phyloP scores from a whole-genome alignment of 169 alveolate genomes.

The Perkinsus chesapeaki region DNA sequence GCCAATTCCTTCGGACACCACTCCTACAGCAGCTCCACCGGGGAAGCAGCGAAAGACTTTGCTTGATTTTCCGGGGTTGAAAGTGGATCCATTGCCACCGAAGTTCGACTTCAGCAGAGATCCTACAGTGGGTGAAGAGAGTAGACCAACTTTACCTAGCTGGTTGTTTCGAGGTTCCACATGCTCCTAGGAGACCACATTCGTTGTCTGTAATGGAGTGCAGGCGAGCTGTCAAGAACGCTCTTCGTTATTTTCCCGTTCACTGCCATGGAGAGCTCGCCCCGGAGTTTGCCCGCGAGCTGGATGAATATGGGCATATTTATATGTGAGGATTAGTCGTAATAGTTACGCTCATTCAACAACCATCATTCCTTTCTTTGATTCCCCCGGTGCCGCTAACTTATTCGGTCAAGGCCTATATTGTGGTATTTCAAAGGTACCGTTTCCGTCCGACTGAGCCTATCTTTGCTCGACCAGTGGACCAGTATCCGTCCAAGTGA shows the following conservation, averaged over 20 bases:
- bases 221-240: slow-evolving; percentile 45
- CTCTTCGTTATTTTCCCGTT: slow-evolving; percentile 40
- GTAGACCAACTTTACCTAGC: neutral
- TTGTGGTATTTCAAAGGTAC: neutral
- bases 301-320: slow-evolving; percentile 38
- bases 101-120: neutral
- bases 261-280: slow-evolving; percentile 29
- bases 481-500: slow-evolving; percentile 28
- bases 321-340: too few species aligned
- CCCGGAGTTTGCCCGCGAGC: slow-evolving; percentile 30
- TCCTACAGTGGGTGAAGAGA: neutral
- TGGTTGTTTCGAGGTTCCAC: slow-evolving; percentile 10
- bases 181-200: slow-evolving; percentile 41
- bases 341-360: neutral
- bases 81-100: neutral
- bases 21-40: neutral
- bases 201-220: slow-evolving; percentile 19
- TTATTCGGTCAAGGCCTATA: neutral
- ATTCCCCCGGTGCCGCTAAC: neutral
- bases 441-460: slow-evolving; percentile 32
- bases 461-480: slow-evolving; percentile 32
- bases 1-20: neutral
- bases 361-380: neutral
- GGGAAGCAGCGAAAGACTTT: neutral
- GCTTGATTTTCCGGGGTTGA: neutral